Conservation (phyloP, 176 grass and related monocot genomes). For the Thinopyrum elongatum region DNA sequence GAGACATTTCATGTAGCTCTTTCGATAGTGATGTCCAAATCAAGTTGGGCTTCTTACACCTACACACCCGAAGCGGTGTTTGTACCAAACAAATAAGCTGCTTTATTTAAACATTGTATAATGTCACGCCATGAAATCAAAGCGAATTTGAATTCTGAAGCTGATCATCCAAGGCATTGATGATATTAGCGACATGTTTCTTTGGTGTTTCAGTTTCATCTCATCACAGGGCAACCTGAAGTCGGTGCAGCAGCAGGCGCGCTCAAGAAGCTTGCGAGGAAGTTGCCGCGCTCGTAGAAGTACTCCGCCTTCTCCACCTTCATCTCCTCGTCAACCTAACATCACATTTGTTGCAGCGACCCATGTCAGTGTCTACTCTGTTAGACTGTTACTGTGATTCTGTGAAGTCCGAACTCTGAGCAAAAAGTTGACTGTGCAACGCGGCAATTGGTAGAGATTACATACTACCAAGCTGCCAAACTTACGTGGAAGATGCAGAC, state of each 20-base stretch:
- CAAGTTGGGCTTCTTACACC: neutral
- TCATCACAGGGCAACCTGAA: slow-evolving; percentile 44
- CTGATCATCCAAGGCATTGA: neutral
- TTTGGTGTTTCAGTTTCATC: neutral
- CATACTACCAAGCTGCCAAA: neutral
- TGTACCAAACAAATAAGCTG: neutral
- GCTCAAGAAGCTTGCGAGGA: slow-evolving; percentile 58
- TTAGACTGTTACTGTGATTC: neutral
- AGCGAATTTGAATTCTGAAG: neutral
- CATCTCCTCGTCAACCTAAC: slow-evolving; percentile 49
- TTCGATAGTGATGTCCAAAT: neutral
- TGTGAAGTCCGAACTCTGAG: neutral
- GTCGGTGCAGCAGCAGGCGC: neutral
- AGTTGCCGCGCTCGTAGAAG: slow-evolving; percentile 74
- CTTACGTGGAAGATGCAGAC: slow-evolving; percentile 61
- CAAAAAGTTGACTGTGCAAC: neutral
- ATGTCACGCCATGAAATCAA: neutral
- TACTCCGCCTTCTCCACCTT: slow-evolving; percentile 58
- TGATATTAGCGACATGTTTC: neutral
- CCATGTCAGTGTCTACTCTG: neutral
- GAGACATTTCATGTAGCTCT: neutral
- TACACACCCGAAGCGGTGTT: neutral
- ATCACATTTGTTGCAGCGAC: neutral
- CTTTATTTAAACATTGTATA: neutral
- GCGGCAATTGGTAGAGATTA: neutral